phyloP scores from a whole-genome alignment of 345 rosid species.

The Schrenkiella parvula region DNA sequence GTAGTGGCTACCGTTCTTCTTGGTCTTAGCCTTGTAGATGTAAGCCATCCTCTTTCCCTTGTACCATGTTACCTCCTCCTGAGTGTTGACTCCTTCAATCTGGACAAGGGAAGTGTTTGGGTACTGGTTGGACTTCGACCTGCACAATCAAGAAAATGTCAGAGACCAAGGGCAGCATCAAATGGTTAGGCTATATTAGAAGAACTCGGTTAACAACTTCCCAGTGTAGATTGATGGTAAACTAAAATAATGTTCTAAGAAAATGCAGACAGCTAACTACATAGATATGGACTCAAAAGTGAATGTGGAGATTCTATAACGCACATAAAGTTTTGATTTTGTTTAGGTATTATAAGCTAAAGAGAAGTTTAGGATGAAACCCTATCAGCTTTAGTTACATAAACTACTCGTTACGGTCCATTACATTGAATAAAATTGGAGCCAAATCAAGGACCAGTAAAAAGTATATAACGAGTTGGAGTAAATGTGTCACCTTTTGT shows the following conservation, averaged over 20 bases:
- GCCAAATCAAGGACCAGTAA: background rate
- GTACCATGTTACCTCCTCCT: constrained; percentile 55
- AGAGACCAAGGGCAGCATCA: constrained; percentile 1
- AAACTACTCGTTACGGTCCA: background rate
- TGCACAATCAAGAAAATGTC: constrained; percentile 7
- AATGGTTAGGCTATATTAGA: background rate
- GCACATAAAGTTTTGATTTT: background rate
- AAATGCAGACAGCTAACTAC: background rate
- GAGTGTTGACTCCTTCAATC: constrained; percentile 68
- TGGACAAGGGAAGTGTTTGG: constrained; percentile 60
- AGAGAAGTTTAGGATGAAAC: background rate
- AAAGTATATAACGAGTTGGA: background rate
- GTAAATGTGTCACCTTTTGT: constrained; percentile 31
- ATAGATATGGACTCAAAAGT: background rate
- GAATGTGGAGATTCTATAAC: too few relatives aligned
- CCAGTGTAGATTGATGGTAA: background rate
- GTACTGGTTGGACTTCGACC: constrained; percentile 75
- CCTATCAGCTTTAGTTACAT: background rate
- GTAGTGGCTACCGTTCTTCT: constrained; percentile 49
- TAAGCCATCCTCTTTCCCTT: constrained; percentile 51
- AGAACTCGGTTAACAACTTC: background rate
- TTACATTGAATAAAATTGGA: background rate
- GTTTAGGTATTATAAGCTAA: background rate
- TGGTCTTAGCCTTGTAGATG: constrained; percentile 57
- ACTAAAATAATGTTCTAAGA: background rate